Percentiles rank a stretch among this genome's conserved stretches.
phyloP scores from a whole-genome alignment of 106 monocot genomes.

The Dactylorhiza incarnata region DNA sequence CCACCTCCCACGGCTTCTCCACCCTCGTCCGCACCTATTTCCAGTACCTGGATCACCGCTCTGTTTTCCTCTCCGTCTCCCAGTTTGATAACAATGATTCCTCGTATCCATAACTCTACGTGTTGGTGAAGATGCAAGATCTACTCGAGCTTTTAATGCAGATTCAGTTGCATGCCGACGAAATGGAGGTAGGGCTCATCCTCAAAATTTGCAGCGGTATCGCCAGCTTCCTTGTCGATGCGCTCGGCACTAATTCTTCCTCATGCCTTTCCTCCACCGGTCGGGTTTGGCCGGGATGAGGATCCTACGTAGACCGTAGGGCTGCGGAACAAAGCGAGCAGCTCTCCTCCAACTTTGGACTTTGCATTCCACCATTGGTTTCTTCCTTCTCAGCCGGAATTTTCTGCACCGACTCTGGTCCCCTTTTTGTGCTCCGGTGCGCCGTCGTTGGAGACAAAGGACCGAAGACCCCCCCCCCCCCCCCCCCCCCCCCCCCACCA shows the following conservation, averaged over 20 bases:
- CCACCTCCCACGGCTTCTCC: constrained; percentile 32
- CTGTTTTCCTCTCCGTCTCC: constrained; percentile 16
- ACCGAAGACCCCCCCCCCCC: too few relatives aligned
- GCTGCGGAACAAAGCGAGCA: constrained; percentile 51
- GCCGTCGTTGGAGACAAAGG: too few relatives aligned
- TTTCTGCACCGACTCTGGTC: too few relatives aligned
- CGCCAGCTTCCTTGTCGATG: constrained; percentile 31
- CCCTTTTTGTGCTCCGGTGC: too few relatives aligned
- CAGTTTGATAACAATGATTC: background rate
- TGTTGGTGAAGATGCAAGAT: constrained; percentile 30
- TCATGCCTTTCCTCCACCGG: too few relatives aligned
- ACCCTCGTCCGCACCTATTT: constrained; percentile 74
- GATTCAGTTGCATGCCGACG: constrained; percentile 52
- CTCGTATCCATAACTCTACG: background rate
- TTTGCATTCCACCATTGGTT: too few relatives aligned
- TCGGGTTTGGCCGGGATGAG: constrained; percentile 33
- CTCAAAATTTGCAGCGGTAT: constrained; percentile 59
- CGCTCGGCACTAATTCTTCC: constrained; percentile 12
- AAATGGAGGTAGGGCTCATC: constrained; percentile 43
- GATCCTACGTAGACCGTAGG: constrained; percentile 26
- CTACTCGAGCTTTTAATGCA: constrained; percentile 70
- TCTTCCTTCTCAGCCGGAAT: too few relatives aligned
- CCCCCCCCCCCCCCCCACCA: too few relatives aligned
- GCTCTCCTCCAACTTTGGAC: too few relatives aligned
- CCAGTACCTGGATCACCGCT: constrained; percentile 61